Percentiles rank a stretch among this genome's conserved stretches.
phyloP scores from a whole-genome alignment of 2,329 filamentous ascomycete species.

The Alternaria sp. region DNA sequence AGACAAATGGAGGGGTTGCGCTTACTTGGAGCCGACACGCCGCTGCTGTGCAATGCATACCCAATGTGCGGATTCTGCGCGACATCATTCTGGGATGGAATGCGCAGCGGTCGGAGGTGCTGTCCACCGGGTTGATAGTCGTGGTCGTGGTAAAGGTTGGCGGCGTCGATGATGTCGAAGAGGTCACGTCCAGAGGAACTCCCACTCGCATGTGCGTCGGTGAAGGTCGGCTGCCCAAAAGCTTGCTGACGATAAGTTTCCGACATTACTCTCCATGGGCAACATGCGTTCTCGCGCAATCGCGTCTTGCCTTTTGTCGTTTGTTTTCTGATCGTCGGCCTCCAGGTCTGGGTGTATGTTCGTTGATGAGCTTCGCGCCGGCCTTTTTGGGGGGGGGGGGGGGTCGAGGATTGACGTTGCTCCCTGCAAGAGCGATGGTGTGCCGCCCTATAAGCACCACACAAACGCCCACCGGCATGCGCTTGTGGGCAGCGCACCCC shows the following conservation, averaged over 20 bases:
- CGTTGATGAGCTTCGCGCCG: slow-evolving; percentile 27
- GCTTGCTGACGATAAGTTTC: slow-evolving; percentile 41
- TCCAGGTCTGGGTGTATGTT: slow-evolving; percentile 22
- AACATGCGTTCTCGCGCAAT: slow-evolving; percentile 23
- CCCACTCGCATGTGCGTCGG: slow-evolving; percentile 48
- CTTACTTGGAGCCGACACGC: slow-evolving; percentile 37
- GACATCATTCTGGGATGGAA: slow-evolving; percentile 29
- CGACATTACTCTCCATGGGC: slow-evolving; percentile 53
- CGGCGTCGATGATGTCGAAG: slow-evolving; percentile 41
- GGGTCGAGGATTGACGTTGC: slow-evolving; percentile 32
- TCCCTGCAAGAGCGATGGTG: slow-evolving; percentile 35
- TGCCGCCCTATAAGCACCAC: slow-evolving; percentile 43
- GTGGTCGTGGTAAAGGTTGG: slow-evolving; percentile 40
- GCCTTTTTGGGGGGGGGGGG: slow-evolving; percentile 27
- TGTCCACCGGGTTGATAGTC: slow-evolving; percentile 31
- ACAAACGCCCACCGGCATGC: slow-evolving; percentile 31
- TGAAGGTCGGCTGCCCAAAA: slow-evolving; percentile 52
- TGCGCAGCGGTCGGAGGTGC: slow-evolving; percentile 25
- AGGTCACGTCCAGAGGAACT: slow-evolving; percentile 53
- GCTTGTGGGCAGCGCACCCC: slow-evolving; percentile 33
- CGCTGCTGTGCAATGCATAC: slow-evolving; percentile 36
- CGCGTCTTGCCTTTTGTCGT: slow-evolving; percentile 16
- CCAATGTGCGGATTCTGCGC: slow-evolving; percentile 28
- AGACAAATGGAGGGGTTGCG: slow-evolving; percentile 17
- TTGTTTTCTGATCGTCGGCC: slow-evolving; percentile 9